A percentile compares a stretch with the other conserved stretches of the same genome.
phyloP scores from a whole-genome alignment of 176 grass and related monocot genomes.

The Panicum miliaceum region DNA sequence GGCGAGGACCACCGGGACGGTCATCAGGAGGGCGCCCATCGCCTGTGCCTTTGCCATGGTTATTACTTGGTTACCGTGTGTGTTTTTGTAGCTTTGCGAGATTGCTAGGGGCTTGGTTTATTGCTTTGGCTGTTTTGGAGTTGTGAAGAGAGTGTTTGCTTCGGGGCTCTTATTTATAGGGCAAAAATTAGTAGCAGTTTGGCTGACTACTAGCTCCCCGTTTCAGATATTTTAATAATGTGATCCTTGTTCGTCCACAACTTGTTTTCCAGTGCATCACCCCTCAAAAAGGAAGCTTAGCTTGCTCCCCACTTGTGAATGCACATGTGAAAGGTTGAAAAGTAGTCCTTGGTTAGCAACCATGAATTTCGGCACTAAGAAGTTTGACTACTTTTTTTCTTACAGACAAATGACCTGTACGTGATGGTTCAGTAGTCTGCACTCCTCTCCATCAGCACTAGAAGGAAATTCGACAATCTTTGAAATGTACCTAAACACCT shows the following conservation, averaged over 20 bases:
- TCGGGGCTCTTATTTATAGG: background rate
- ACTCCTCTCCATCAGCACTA: too few relatives aligned
- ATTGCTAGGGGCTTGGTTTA: background rate
- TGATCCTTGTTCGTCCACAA: background rate
- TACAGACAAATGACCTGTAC: too few relatives aligned
- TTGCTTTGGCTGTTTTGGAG: background rate
- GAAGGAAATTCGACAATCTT: too few relatives aligned
- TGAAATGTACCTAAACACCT: too few relatives aligned
- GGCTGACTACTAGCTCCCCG: background rate
- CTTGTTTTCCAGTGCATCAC: background rate
- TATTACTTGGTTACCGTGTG: background rate
- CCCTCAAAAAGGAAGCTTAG: background rate
- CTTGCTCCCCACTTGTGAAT: background rate
- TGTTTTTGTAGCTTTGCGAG: background rate
- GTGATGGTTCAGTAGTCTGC: too few relatives aligned
- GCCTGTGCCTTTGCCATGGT: conserved; percentile 7
- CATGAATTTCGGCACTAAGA: background rate
- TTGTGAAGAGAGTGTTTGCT: background rate
- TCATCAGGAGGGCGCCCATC: conserved; percentile 6
- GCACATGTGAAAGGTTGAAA: background rate
- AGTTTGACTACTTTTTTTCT: background rate
- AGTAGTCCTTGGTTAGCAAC: background rate
- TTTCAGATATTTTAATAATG: background rate
- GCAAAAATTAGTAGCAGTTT: background rate
- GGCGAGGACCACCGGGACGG: background rate